Evolutionary conservation across 371 early-diverging fungal genomes (phyloP).

Genomic region (Circinella umbellata): DNA sequence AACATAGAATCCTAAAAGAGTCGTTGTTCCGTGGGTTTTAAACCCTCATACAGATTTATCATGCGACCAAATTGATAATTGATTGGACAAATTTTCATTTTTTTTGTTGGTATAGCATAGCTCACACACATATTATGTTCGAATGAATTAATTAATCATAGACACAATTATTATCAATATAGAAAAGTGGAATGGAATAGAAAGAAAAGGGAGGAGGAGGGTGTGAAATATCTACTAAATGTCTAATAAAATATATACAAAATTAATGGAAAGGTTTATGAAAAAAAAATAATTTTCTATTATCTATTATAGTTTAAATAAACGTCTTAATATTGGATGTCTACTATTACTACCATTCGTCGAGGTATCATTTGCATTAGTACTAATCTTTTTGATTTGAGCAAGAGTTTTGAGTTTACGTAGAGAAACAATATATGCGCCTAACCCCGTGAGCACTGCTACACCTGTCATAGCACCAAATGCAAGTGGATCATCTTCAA

Average conservation of each 20-base stretch:
- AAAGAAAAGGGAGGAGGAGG: too few relatives aligned
- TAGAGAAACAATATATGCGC: conserved; percentile 40
- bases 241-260: background rate
- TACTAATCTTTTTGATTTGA: conserved; percentile 21
- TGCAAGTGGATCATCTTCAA: conserved; percentile 73
- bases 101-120: too few relatives aligned
- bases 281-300: background rate
- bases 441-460: conserved; percentile 50
- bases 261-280: background rate
- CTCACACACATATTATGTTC: too few relatives aligned
- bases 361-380: background rate
- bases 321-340: background rate
- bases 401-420: conserved; percentile 38
- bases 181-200: too few relatives aligned
- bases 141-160: too few relatives aligned
- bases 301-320: conserved; percentile 8
- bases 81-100: background rate
- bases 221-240: background rate
- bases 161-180: too few relatives aligned
- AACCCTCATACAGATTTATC: background rate
- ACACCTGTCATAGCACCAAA: conserved; percentile 67
- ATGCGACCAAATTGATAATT: background rate
- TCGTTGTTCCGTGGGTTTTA: background rate
- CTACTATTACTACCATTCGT: too few relatives aligned
- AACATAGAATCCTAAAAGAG: background rate